Base-by-base conservation (phyloP, 1,284 basidiomycete genomes). In the Cutaneotrichosporon sp. region DNA sequence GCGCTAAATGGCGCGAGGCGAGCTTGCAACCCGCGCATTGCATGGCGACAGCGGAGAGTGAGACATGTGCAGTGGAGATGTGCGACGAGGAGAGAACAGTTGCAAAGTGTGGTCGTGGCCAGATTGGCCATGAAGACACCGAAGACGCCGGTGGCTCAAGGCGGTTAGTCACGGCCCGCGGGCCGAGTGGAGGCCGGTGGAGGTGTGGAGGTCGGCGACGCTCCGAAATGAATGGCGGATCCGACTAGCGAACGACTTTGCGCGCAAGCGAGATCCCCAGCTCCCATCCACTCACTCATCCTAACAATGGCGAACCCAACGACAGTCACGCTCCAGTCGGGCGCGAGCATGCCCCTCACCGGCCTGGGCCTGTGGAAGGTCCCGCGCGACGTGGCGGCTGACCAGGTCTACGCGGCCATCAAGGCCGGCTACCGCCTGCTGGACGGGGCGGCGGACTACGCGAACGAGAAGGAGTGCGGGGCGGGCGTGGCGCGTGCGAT, bases 401-500 rank as follows among this genome's bases (percentile, higher is more conserved):
- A 69, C 47, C 70, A 77, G 52, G 81, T 83, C 33, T 81, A 82
- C 75, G 71, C 76, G 55, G 81, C 81, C n/a, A 74, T 82, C 72
- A 80, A 81, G 69, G 63, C 71, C 50, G 82, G 81, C 25, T 82
- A 81, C 70, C 72, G 81, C 46, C 77, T 82, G 34, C 71, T 82
- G 45, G 81, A 82, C 59, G 75, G 81, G 38, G 80, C 80, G 22
- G 58, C 65, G 65, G 74, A 79, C 59, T 80, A 80, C 60, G 81
- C 79, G 24, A 82, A 82, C 65, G 81, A 82, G 71, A 51, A 43
- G 29, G 58, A 89, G 9, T 88, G 90, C 11, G 89, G 89, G 4
- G 82, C 85, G 56, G 89, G 88, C 0, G 80, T 91, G 2, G 75
- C 82, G 38, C 79, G 81, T 46, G 76, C 88, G 11, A 73, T 82